Evolutionary conservation across 192 early-diverging fungal genomes (phyloP), one percentile per base, ranked within the genome.

Genomic region (Umbelopsis sp.): DNA sequence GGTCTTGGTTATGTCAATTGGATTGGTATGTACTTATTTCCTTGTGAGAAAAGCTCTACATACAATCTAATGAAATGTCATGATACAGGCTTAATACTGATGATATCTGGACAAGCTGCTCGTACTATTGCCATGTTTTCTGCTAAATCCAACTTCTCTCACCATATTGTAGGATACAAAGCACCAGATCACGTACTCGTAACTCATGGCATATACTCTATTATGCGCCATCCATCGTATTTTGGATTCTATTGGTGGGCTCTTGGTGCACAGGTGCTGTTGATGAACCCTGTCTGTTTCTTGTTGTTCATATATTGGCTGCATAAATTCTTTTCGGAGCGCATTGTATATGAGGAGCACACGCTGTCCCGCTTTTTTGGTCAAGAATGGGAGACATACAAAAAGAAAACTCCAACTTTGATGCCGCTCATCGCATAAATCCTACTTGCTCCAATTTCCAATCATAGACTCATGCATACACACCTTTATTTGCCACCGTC

Each of bases 191-290:
- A 98, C 78, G 79, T 76, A 47, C 84, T 98, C 16, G 91, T 98
- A 13, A 94, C 90, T 2, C 87, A 87, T 41, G 96, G 97, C 13
- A 87, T 98, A 46, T 98, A 98, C 83, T 80, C 91, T 37, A 55
- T 88, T 27, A 87, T 97, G 74, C 88, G 97, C 22, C 97, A 98
- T 73, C 97, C 97, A 13, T 91, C 94, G 13, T 98, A 98, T 71
- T 93, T 96, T 71, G 95, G 92, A 33, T 98, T 97, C 76, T 98
- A 93, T 72, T 91, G 92, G 75, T 98, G 95, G 95, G 94, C 88
- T 4, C 50, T 92, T 12, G 88, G 90, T 22, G 86, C 91, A 18
- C 95, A 97, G 71, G 33, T 93, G 7, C 72, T 94, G 69, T 79
- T 96, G 52, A 81, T 83, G 46, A 98, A 98, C 76, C 92, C 92